phyloP scores from a whole-genome alignment of 495 filamentous ascomycete genomes.

The Penicillium canariense region DNA sequence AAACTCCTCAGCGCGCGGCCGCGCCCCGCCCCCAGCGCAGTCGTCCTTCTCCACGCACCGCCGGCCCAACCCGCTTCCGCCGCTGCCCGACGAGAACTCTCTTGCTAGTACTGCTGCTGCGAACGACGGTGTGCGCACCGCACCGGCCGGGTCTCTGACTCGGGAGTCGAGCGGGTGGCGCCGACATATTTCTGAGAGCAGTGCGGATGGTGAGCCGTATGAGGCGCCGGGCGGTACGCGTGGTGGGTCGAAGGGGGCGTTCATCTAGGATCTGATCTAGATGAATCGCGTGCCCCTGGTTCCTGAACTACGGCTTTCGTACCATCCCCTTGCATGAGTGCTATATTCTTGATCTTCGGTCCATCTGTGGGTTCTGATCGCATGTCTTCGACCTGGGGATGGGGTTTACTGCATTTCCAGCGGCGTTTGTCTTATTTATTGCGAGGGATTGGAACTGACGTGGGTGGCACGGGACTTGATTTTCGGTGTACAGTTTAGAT shows the following conservation, averaged over 20 bases:
- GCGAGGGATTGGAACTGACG: too few relatives aligned
- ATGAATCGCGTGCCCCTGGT: neutral
- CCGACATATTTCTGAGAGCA: slow-evolving; percentile 28
- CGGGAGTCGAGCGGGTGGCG: slow-evolving; percentile 37
- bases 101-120: too few relatives aligned
- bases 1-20: slow-evolving; percentile 20
- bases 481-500: neutral
- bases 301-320: too few relatives aligned
- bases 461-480: too few relatives aligned
- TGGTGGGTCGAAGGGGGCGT: slow-evolving; percentile 13
- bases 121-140: slow-evolving; percentile 16
- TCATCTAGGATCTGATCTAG: slow-evolving; percentile 13
- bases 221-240: slow-evolving; percentile 6
- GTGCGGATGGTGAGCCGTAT: slow-evolving; percentile 15
- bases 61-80: slow-evolving; percentile 30
- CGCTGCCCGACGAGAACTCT: slow-evolving; percentile 26
- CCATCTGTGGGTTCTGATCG: neutral
- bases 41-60: slow-evolving; percentile 32
- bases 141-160: slow-evolving; percentile 21
- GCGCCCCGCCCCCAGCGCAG: slow-evolving; percentile 23
- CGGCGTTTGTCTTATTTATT: neutral
- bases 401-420: neutral
- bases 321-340: neutral
- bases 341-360: neutral
- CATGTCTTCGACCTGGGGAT: too few relatives aligned